Evolutionary conservation across 2,329 filamentous ascomycete species (phyloP).

Genomic region (Blumeria graminis): DNA sequence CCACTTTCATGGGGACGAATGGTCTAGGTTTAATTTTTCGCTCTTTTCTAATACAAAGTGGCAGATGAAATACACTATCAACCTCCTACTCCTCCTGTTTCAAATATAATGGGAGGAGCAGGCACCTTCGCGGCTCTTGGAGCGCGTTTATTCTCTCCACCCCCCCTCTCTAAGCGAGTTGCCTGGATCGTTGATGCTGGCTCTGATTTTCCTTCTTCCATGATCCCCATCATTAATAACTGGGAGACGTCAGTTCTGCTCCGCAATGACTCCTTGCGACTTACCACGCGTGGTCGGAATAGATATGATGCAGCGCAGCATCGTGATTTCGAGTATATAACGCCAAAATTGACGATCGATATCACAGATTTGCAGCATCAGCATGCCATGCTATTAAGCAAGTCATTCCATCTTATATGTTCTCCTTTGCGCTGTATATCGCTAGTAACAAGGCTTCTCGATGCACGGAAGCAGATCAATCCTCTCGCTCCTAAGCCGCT

Average conservation of each 20-base stretch:
- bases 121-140: slow-evolving; percentile 73
- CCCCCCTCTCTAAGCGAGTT: slow-evolving; percentile 35
- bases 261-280: slow-evolving; percentile 34
- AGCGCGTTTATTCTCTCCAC: slow-evolving; percentile 64
- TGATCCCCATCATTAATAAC: slow-evolving; percentile 37
- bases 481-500: slow-evolving; percentile 28
- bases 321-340: slow-evolving; percentile 64
- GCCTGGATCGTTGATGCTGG: slow-evolving; percentile 86
- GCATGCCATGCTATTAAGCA: slow-evolving; percentile 39
- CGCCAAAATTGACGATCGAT: slow-evolving; percentile 62
- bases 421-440: slow-evolving; percentile 52
- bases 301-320: slow-evolving; percentile 52
- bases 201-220: slow-evolving; percentile 52
- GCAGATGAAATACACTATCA: slow-evolving; percentile 83
- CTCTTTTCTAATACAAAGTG: neutral
- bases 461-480: slow-evolving; percentile 23
- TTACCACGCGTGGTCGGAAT: slow-evolving; percentile 85
- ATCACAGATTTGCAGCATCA: slow-evolving; percentile 36
- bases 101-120: slow-evolving; percentile 66
- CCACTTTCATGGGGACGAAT: neutral
- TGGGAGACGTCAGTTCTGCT: slow-evolving; percentile 52
- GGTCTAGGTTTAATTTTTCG: neutral
- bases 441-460: slow-evolving; percentile 46
- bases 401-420: slow-evolving; percentile 74
- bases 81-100: slow-evolving; percentile 41